Evolutionary conservation across 2,329 filamentous ascomycete species (phyloP).

Genomic region (Colletotrichum falcatum): DNA sequence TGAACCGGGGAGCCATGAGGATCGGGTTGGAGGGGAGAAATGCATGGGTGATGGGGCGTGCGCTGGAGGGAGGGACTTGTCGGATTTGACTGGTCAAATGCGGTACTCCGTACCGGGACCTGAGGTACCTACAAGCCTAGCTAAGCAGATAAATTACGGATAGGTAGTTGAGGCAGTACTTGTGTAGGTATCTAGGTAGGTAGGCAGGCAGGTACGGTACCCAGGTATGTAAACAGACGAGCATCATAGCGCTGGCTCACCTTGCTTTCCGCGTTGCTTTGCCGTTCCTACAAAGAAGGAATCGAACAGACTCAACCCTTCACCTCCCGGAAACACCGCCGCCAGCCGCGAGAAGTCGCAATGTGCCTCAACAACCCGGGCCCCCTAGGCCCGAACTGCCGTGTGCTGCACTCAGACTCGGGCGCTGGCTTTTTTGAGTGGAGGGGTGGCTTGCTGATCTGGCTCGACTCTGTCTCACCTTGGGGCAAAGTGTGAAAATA

Average conservation of each 20-base stretch:
- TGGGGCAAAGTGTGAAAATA: no score
- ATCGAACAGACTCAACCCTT: constrained; percentile 7
- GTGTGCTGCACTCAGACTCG: constrained; percentile 31
- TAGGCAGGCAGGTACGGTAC: neutral
- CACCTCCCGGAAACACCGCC: constrained; percentile 17
- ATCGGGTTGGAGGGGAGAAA: constrained; percentile 7
- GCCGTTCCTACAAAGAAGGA: constrained; percentile 20
- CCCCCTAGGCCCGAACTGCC: constrained; percentile 1
- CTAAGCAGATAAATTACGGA: no score
- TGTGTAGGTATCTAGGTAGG: neutral
- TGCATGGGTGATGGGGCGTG: constrained; percentile 6
- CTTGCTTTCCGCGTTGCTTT: constrained; percentile 2
- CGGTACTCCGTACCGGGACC: no score
- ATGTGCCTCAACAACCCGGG: constrained; percentile 33
- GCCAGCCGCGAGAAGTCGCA: constrained; percentile 31
- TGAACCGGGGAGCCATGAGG: neutral
- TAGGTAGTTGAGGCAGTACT: no score
- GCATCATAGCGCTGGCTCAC: constrained; percentile 32
- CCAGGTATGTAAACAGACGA: constrained; percentile 12
- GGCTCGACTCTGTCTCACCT: constrained; percentile 32
- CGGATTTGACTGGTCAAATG: neutral
- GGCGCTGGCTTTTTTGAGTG: neutral
- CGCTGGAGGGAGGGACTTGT: neutral
- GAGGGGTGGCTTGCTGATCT: constrained; percentile 11
- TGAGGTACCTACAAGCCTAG: no score